Evolutionary conservation across 345 rosid species (phyloP).

Genomic region (Arabidopsis thaliana): TAIR10.1 NC_003070.9:23495501-23496000

Average conservation of each 20-base stretch:
- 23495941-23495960: constrained; percentile 43
- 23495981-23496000: neutral
- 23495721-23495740: constrained; percentile 10
- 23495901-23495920: neutral
- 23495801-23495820: neutral
- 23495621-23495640: neutral
- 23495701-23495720: accelerated
- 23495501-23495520: neutral
- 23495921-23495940: constrained; percentile 42
- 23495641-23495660: neutral
- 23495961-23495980: constrained; percentile 33
- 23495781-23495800: neutral
- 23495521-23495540: neutral
- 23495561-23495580: neutral
- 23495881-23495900: neutral
- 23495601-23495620: neutral
- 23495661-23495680: constrained; percentile 3
- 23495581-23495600: neutral
- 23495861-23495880: constrained; percentile 29
- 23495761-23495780: neutral
- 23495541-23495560: neutral
- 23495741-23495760: constrained; percentile 3
- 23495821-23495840: neutral
- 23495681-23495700: neutral
- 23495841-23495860: neutral